Conservation (phyloP, 768 basidiomycete species). For the Macrolepiota dolichaula region DNA sequence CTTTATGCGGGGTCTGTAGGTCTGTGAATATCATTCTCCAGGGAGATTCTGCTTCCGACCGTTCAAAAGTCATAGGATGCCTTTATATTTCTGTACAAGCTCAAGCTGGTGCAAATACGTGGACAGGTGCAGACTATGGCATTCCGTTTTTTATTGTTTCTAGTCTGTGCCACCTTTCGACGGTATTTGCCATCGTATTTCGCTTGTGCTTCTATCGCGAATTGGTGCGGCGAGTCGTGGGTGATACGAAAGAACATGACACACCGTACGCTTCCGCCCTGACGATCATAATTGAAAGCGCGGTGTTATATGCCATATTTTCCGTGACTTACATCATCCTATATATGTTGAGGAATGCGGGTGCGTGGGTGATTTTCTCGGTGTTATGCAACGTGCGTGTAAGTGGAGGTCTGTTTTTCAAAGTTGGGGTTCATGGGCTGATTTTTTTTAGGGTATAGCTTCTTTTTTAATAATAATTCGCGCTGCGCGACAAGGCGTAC, state of each 20-base stretch:
- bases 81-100: not conserved
- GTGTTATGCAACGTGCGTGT: not conserved
- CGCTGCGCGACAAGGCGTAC: not conserved
- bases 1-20: not conserved
- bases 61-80: not conserved
- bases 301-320: not conserved
- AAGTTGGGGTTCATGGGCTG: not conserved
- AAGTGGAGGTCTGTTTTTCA: not conserved
- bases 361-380: not conserved
- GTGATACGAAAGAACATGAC: not conserved
- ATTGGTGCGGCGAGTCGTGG: not conserved
- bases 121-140: not conserved
- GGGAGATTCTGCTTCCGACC: not conserved
- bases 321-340: not conserved
- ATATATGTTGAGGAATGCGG: not conserved
- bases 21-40: not conserved
- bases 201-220: not conserved
- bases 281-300: not conserved
- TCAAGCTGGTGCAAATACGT: not conserved
- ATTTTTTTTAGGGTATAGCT: not conserved
- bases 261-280: not conserved
- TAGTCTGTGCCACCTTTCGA: not conserved
- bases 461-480: conserved; percentile 2
- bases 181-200: not conserved
- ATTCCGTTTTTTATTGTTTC: not conserved